phyloP scores from a whole-genome alignment of 768 basidiomycete genomes.

The Astraeus odoratus region DNA sequence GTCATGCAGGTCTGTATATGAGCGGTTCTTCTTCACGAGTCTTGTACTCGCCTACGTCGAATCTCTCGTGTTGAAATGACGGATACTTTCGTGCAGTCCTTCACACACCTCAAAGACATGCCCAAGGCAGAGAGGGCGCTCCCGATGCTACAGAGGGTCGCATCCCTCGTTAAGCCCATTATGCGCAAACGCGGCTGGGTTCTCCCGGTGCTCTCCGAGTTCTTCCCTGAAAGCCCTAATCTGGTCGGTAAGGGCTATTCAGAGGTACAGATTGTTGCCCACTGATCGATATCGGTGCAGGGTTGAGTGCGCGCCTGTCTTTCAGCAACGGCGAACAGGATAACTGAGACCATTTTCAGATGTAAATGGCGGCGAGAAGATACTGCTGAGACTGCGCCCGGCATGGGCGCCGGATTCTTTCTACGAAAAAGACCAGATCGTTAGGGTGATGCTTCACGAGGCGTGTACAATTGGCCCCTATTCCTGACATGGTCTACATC shows the following conservation, averaged over 20 bases:
- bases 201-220: constrained; percentile 75
- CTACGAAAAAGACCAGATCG: constrained; percentile 64
- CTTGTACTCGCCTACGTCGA: background rate
- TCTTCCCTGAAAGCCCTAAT: constrained; percentile 70
- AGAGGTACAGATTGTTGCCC: background rate
- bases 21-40: no score
- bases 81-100: constrained; percentile 54
- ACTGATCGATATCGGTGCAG: constrained; percentile 24
- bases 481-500: background rate
- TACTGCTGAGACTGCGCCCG: constrained; percentile 76
- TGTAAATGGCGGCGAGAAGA: constrained; percentile 74
- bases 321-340: constrained; percentile 1
- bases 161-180: constrained; percentile 85
- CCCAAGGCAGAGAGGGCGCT: constrained; percentile 66
- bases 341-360: constrained; percentile 35
- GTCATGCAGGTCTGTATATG: no score
- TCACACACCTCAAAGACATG: constrained; percentile 63
- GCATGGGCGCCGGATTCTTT: constrained; percentile 62
- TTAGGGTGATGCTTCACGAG: constrained; percentile 89
- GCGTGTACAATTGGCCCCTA: constrained; percentile 35
- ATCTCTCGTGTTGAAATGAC: constrained; percentile 33
- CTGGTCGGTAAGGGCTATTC: constrained; percentile 55
- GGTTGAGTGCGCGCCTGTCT: constrained; percentile 25
- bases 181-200: constrained; percentile 84
- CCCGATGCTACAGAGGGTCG: constrained; percentile 57